A percentile compares a stretch with the other conserved stretches of the same genome.
Conservation (phyloP, 441 rosid species). For the Aquilaria agallochum region DNA sequence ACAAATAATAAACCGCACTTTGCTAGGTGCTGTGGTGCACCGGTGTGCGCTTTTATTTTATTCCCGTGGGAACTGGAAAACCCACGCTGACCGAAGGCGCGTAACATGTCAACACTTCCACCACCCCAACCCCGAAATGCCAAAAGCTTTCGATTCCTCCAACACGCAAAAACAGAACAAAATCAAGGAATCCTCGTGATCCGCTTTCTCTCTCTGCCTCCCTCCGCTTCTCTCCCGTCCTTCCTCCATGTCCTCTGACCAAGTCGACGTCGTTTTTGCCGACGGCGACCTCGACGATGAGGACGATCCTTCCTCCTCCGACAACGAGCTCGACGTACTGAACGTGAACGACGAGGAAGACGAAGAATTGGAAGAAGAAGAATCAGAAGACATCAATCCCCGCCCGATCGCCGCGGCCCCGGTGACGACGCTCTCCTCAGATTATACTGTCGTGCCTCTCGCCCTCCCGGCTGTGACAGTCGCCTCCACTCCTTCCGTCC, state of each 20-base stretch:
- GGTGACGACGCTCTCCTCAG: conserved; percentile 32
- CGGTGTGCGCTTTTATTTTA: no score
- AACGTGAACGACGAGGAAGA: conserved; percentile 37
- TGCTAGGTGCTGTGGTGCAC: no score
- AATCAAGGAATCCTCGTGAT: conserved; percentile 31
- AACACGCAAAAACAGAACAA: conserved; percentile 20
- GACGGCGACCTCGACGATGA: conserved; percentile 45
- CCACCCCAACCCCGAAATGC: no score
- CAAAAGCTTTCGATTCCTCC: conserved; percentile 5
- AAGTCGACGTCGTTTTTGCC: conserved; percentile 48
- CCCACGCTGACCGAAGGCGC: no score
- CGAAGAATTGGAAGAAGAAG: conserved; percentile 24
- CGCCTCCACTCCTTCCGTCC: conserved; percentile 26
- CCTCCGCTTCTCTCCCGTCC: conserved; percentile 6
- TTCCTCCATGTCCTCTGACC: conserved; percentile 40
- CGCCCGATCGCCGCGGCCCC: conserved; percentile 20
- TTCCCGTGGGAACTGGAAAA: no score
- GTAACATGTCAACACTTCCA: no score
- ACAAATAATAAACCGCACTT: no score
- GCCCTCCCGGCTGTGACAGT: conserved; percentile 37
- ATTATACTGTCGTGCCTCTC: conserved; percentile 21
- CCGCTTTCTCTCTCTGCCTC: background rate
- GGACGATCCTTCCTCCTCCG: conserved; percentile 13
- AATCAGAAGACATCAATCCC: conserved; percentile 44
- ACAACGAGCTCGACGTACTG: conserved; percentile 34